Base-by-base conservation (phyloP, 2,329 filamentous ascomycete genomes). In the Byssoonygena ceratinophila region DNA sequence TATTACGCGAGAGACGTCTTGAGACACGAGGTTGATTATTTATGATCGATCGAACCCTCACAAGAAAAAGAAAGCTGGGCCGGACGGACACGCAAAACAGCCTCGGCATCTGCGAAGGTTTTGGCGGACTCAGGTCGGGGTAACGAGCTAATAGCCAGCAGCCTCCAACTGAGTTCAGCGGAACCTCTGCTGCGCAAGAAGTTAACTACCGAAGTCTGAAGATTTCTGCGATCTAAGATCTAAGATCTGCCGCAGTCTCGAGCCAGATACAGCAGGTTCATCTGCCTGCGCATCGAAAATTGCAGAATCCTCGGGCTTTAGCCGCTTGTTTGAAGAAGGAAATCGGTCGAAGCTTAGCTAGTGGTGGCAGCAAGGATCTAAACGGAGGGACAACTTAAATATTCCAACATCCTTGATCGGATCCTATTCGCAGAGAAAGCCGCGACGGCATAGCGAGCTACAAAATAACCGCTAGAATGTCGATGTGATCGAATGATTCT, bases 331-430 rank as follows among this genome's bases (percentile, higher is more conserved):
- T 23, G 20, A 47, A 36, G 29, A 25, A 23, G 45, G 45, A 47
- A 47, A 47, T 47, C 37, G 45, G 29, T 47, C 29, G 45, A 23
- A 47, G 45, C 45, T 47, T 36, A 22, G 45, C 45, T 23, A 47
- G 45, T 47, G 43, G 43, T 46, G 45, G 31, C 39, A 25, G 14
- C 40, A 27, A 44, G 40, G 39, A 25, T 41, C 40, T 43, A 25
- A 23, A n/a, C 11, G 25, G 40, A 16, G 40, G 3, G n/a, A n/a
- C n/a, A n/a, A n/a, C 20, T 43, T 8, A 20, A 11, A 7, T 14
- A 6, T 14, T 29, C 8, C 2, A 11, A 45, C 6, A 29, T 45
- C 41, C 23, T n/a, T 29, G 14, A 23, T 16, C 29, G 1, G 5
- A 12, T 46, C 11, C 22, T 22, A 46, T 32, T 46, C 20, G 44